A percentile compares a stretch with the other conserved stretches of the same genome.
Evolutionary conservation across 345 rosid genomes (phyloP).

Genomic region (Linum trigynum): DNA sequence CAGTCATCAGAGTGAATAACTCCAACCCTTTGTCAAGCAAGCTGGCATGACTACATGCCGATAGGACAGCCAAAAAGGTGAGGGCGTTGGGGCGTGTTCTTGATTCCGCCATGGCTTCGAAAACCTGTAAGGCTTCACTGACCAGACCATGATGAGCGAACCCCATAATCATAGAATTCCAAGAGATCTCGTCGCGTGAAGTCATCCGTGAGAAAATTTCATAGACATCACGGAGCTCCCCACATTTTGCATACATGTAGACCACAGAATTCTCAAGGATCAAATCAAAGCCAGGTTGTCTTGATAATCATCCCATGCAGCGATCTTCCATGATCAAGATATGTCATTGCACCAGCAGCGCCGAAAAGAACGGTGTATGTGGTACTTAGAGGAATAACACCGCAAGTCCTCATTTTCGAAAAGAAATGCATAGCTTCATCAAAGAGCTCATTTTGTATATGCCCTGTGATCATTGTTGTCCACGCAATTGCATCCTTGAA

Average conservation of each 20-base stretch:
- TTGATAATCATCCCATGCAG: constrained; percentile 26
- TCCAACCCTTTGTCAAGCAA: constrained; percentile 15
- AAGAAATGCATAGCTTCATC: constrained; percentile 22
- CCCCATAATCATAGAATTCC: constrained; percentile 37
- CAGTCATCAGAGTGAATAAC: constrained; percentile 13
- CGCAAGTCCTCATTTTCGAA: constrained; percentile 50
- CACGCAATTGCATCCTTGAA: constrained; percentile 33
- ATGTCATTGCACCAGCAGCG: constrained; percentile 59
- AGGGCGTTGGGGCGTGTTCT: constrained; percentile 17
- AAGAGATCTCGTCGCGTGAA: constrained; percentile 24
- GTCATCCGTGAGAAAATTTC: constrained; percentile 17
- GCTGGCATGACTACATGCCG: constrained; percentile 21
- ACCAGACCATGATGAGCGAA: constrained; percentile 34
- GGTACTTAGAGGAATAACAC: constrained; percentile 51
- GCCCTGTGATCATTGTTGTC: constrained; percentile 37
- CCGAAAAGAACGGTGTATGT: constrained; percentile 44
- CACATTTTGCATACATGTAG: constrained; percentile 35
- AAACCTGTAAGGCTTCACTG: constrained; percentile 25
- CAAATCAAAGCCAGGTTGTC: constrained; percentile 12
- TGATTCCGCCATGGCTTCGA: constrained; percentile 23
- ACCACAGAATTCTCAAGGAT: constrained; percentile 20
- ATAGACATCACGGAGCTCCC: constrained; percentile 20
- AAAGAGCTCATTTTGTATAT: constrained; percentile 30
- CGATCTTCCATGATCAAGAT: constrained; percentile 27
- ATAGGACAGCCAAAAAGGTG: constrained; percentile 16